Evolutionary conservation across 176 grass and related monocot species (phyloP).

Genomic region (Oryza rufipogon): DNA sequence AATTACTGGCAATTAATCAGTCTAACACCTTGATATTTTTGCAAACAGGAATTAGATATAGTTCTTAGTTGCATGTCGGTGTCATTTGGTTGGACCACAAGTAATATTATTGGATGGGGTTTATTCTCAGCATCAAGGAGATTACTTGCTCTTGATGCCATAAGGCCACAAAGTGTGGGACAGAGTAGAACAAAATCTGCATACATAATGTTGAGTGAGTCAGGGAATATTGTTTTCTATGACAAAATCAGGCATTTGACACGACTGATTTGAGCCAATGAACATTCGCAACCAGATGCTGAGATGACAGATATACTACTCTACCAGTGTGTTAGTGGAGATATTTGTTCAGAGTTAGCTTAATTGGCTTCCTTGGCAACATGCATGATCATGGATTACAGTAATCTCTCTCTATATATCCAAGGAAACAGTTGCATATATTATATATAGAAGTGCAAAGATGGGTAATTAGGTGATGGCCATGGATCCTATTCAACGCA

Average conservation of each 20-base stretch:
- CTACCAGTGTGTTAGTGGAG: background rate
- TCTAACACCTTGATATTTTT: conserved; percentile 17
- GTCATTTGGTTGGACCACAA: conserved; percentile 21
- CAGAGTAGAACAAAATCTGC: background rate
- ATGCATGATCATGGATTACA: background rate
- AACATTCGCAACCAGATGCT: background rate
- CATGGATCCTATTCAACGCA: too few species aligned
- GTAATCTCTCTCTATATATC: too few species aligned
- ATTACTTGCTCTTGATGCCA: background rate
- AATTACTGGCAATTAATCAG: background rate
- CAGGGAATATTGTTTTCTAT: background rate
- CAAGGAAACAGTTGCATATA: too few species aligned
- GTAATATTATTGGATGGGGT: conserved; percentile 21
- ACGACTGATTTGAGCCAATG: background rate
- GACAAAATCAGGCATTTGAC: background rate
- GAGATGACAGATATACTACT: background rate
- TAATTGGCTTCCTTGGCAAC: background rate
- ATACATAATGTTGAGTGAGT: background rate
- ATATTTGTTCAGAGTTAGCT: background rate
- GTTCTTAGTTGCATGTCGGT: conserved; percentile 10
- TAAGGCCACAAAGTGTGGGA: background rate
- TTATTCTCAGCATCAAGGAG: conserved; percentile 13
- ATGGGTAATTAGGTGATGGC: too few species aligned
- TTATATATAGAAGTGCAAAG: too few species aligned
- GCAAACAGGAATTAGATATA: conserved; percentile 6